Base-by-base conservation (phyloP, 148 eudicot genomes). In the Spergularia bocconei region DNA sequence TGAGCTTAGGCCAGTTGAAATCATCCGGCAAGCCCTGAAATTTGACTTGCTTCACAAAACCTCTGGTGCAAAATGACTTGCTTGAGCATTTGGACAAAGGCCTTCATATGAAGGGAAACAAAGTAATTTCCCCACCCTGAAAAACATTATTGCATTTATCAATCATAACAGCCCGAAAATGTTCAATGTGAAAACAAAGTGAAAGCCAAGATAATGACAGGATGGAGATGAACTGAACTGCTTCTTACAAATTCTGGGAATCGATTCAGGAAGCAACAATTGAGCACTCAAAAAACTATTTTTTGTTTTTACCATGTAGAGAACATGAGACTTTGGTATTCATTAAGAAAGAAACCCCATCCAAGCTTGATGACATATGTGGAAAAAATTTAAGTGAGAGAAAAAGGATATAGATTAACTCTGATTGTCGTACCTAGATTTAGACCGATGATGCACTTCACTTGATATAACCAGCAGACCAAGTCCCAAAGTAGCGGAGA, bases 131-230 rank as follows among this genome's bases (percentile, higher is more conserved):
- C 11, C 36, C 16, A 36, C 16, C 47, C 67, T 63, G 67, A 15
- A 15, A 63, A 33, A 63, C 41, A 63, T 2, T 2, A 63, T 14
- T 1, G 14, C 48, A 63, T 5, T 7, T 0, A 36, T 63, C 47
- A 63, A 63, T 62, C 66, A 62, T 33, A 16, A 56, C 66, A 62
- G 7, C 29, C 66, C 17, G 23, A 62, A 62, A 29, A 62, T 21
- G 41, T 29, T 61, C 41, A 13, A 25, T 5, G 66, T 25, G 13
- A 39, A 62, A 13, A 25, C n/a, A 14, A 33, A 25, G 33, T 25
- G 41, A 13, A 0, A 11, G 1, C 66, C 29, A 29, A 25, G 21
- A 13, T 62, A 62, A 25, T 21, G 5, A 62, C 39, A 62, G 29
- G 66, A 12, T 29, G 66, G 29, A 13, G 66, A 62, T 62, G 29